Conservation (phyloP, 1,284 basidiomycete genomes). For the Trametes versicolor region DNA sequence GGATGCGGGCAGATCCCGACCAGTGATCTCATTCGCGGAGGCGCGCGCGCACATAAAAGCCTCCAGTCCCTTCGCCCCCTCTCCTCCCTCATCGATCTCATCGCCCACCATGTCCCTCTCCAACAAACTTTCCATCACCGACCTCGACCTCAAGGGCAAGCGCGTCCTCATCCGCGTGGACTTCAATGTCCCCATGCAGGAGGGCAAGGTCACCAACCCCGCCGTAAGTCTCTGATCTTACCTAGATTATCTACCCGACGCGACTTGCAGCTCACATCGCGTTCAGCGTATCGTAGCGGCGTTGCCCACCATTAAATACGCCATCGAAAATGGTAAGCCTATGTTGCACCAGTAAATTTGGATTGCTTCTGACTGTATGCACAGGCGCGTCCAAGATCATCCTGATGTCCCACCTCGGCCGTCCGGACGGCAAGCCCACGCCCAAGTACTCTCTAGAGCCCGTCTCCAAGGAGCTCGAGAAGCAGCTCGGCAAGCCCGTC, state of each 20-base stretch:
- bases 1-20: slow-evolving; percentile 30
- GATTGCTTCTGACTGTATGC: slow-evolving; percentile 21
- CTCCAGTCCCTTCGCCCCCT: slow-evolving; percentile 12
- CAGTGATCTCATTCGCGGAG: slow-evolving; percentile 37
- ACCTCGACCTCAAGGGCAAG: slow-evolving; percentile 90
- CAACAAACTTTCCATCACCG: slow-evolving; percentile 93
- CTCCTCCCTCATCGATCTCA: slow-evolving; percentile 29
- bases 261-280: slow-evolving; percentile 16
- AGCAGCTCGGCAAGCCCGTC: slow-evolving; percentile 76
- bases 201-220: slow-evolving; percentile 94
- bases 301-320: slow-evolving; percentile 95
- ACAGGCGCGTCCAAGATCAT: slow-evolving; percentile 87
- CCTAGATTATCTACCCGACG: slow-evolving; percentile 18
- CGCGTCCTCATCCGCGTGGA: slow-evolving; percentile 97
- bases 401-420: slow-evolving; percentile 98
- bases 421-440: slow-evolving; percentile 93
- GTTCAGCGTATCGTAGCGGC: slow-evolving; percentile 94
- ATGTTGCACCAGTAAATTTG: slow-evolving; percentile 6
- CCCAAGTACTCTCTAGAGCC: slow-evolving; percentile 94
- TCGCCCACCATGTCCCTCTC: slow-evolving; percentile 88
- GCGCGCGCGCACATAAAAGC: slow-evolving; percentile 31
- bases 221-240: slow-evolving; percentile 65
- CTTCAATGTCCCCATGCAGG: slow-evolving; percentile 97
- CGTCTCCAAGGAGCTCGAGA: slow-evolving; percentile 80
- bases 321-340: slow-evolving; percentile 82